These are phyloP conservation scores for Pleoardoris graminearum DNA, from an alignment of 2,329 filamentous ascomycete genomes.

Conservation along the genomic window DNA sequence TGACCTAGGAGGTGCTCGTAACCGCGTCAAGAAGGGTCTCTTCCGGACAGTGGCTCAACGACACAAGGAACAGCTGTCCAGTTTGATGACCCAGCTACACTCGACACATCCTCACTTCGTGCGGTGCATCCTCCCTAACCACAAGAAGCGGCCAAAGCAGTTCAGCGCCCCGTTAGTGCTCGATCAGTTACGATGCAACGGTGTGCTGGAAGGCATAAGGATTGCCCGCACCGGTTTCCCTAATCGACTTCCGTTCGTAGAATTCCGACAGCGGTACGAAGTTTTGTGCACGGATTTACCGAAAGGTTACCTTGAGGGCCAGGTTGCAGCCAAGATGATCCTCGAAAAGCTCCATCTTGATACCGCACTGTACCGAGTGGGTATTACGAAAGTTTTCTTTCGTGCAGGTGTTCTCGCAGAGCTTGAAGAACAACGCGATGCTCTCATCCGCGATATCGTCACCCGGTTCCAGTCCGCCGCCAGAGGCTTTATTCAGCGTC, in stretches of 20 bases:
- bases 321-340: conserved; percentile 82
- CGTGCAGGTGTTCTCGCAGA: conserved; percentile 93
- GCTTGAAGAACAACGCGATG: conserved; percentile 91
- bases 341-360: conserved; percentile 87
- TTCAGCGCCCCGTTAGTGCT: conserved; percentile 90
- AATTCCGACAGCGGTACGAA: conserved; percentile 95
- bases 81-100: conserved; percentile 89
- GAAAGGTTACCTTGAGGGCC: conserved; percentile 87
- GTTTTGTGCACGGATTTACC: conserved; percentile 87
- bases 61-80: conserved; percentile 98
- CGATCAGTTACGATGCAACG: conserved; percentile 96
- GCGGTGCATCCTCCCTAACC: conserved; percentile 94
- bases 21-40: conserved; percentile 91
- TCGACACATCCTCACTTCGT: conserved; percentile 98
- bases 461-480: conserved; percentile 89
- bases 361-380: conserved; percentile 84
- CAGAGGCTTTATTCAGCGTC: conserved; percentile 83
- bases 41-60: conserved; percentile 96
- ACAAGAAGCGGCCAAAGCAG: conserved; percentile 94
- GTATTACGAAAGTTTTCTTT: conserved; percentile 97
- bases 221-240: conserved; percentile 97
- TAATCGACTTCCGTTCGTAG: conserved; percentile 86
- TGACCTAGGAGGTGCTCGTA: conserved; percentile 67
- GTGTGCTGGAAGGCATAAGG: conserved; percentile 97
- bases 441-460: conserved; percentile 92